These are phyloP conservation scores for Petunia hybrid DNA, from an alignment of 305 asterid genomes.

Conservation along the genomic window DNA sequence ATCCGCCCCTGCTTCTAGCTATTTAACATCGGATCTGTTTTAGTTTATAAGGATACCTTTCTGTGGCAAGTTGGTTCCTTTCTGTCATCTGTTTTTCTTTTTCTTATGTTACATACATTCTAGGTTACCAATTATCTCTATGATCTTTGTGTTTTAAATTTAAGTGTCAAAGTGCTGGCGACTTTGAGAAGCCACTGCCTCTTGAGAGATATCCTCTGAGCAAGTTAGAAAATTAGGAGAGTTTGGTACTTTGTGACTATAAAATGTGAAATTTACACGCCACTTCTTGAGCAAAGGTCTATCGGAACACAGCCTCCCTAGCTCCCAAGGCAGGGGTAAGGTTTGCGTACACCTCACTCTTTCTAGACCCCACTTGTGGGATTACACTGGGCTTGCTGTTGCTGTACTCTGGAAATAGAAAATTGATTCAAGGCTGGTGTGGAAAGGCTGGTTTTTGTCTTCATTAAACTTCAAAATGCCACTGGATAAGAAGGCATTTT, in stretches of 20 bases:
- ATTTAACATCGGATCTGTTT: not conserved
- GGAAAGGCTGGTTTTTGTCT: not conserved
- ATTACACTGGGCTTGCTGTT: too few relatives aligned
- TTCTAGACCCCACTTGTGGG: too few relatives aligned
- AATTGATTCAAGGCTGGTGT: not conserved
- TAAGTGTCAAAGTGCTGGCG: not conserved
- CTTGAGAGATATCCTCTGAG: not conserved
- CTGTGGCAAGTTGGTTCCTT: not conserved
- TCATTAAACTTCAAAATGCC: not conserved
- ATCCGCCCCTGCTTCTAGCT: not conserved
- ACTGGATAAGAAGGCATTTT: not conserved
- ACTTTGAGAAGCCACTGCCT: not conserved
- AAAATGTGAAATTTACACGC: not conserved
- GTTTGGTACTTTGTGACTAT: conserved; percentile 11
- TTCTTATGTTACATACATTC: not conserved
- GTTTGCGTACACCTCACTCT: too few relatives aligned
- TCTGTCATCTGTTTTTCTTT: not conserved
- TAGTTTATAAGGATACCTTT: not conserved
- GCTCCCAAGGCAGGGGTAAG: too few relatives aligned
- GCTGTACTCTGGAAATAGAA: not conserved
- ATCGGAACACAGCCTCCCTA: too few relatives aligned
- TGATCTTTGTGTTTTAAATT: not conserved
- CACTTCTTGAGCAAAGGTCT: not conserved
- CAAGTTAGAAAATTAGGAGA: not conserved
- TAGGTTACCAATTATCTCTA: not conserved